These are phyloP conservation scores for Hypomyces rosellus DNA, from an alignment of 2,329 filamentous ascomycete genomes.

Conservation along the genomic window DNA sequence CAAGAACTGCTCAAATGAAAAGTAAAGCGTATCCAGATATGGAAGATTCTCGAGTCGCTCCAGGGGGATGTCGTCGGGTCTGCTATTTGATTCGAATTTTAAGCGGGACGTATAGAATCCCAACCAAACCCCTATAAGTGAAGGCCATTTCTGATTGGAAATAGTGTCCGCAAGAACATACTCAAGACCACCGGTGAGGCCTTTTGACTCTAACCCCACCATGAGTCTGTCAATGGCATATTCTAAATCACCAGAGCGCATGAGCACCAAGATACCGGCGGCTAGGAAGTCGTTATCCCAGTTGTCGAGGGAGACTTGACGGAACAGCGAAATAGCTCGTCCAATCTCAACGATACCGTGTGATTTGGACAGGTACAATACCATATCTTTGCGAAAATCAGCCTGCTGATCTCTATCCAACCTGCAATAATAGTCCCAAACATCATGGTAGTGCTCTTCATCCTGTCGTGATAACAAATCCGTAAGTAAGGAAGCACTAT, in stretches of 20 bases:
- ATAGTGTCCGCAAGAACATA: conserved; percentile 38
- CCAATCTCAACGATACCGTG: conserved; percentile 37
- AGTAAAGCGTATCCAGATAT: conserved; percentile 25
- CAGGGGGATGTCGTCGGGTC: conserved; percentile 15
- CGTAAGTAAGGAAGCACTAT: not conserved
- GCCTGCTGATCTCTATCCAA: conserved; percentile 27
- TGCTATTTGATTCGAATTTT: conserved; percentile 4
- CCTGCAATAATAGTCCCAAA: conserved; percentile 38
- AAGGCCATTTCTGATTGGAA: conserved; percentile 28
- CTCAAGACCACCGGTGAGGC: conserved; percentile 36
- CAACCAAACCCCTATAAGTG: conserved; percentile 31
- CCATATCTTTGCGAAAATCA: conserved; percentile 25
- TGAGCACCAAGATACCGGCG: conserved; percentile 35
- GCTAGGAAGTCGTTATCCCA: conserved; percentile 38
- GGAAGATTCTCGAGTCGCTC: conserved; percentile 21
- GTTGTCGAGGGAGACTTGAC: conserved; percentile 25
- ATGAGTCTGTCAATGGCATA: conserved; percentile 36
- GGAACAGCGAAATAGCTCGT: conserved; percentile 41
- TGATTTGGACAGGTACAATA: conserved; percentile 39
- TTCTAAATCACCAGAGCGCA: conserved; percentile 33
- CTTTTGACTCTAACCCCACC: conserved; percentile 27
- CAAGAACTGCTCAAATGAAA: conserved; percentile 29
- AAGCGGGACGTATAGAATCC: conserved; percentile 23
- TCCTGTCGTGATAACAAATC: conserved; percentile 20
- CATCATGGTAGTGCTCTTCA: conserved; percentile 29